phyloP scores from a whole-genome alignment of 176 grass and related monocot genomes.

The Musa troglodytarum region DNA sequence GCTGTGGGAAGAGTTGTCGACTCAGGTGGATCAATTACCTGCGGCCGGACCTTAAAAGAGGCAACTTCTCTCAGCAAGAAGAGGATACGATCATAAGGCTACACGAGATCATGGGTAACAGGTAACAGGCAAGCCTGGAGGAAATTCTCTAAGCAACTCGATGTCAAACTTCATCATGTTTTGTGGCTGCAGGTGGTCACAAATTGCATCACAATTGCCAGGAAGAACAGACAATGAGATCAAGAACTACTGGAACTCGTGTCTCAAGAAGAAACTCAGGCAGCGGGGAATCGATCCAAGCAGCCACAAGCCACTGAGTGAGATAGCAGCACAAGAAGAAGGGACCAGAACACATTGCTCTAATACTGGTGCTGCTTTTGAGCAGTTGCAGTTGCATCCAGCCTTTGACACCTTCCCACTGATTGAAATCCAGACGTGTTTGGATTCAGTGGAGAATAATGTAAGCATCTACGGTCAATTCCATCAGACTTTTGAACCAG shows the following conservation, averaged over 20 bases:
- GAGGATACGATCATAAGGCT: constrained; percentile 47
- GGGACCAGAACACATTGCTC: not conserved
- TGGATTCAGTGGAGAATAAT: not conserved
- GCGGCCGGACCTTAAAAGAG: constrained; percentile 52
- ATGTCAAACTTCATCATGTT: not conserved
- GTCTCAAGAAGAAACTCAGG: constrained; percentile 43
- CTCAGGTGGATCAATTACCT: constrained; percentile 80
- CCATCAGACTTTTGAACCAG: not conserved
- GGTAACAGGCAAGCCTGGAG: constrained; percentile 14
- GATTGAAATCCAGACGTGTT: not conserved
- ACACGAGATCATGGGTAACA: constrained; percentile 53
- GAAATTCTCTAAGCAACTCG: not conserved
- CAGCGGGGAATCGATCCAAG: constrained; percentile 18
- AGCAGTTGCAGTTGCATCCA: not conserved
- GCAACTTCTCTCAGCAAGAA: constrained; percentile 55
- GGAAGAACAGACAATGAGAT: constrained; percentile 80
- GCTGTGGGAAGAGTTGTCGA: constrained; percentile 71
- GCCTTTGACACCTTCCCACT: not conserved
- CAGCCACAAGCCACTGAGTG: constrained; percentile 12
- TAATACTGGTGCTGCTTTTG: not conserved
- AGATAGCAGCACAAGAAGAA: not conserved
- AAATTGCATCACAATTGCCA: constrained; percentile 51
- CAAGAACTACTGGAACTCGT: constrained; percentile 71
- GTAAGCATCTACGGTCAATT: not conserved
- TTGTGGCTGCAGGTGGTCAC: constrained; percentile 39